A percentile compares a stretch with the other conserved stretches of the same genome.
Conservation (phyloP, 1,284 basidiomycete species). For the Ceratobasidium sp. region DNA sequence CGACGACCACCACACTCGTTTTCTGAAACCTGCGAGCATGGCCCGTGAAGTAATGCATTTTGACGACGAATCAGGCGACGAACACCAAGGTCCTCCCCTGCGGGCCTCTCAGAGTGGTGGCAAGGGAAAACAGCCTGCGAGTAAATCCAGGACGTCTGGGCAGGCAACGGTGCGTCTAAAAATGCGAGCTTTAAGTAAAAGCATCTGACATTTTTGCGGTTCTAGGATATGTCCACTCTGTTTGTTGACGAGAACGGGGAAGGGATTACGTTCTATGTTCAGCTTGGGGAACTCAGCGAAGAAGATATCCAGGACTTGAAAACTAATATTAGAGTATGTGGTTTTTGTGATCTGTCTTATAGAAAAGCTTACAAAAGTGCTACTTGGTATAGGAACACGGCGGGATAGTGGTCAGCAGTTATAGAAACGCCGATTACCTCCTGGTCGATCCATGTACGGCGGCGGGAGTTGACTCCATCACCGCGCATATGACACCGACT, state of each 20-base stretch:
- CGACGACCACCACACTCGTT: not conserved
- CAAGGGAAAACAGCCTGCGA: not conserved
- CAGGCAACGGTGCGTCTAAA: not conserved
- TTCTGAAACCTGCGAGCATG: not conserved
- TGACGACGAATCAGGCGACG: not conserved
- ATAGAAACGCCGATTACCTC: constrained; percentile 4
- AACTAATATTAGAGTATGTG: constrained; percentile 1
- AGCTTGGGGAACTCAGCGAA: not conserved
- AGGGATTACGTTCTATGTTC: constrained; percentile 7
- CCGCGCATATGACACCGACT: not conserved
- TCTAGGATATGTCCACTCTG: constrained; percentile 10
- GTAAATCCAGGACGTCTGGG: not conserved
- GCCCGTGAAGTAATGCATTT: constrained; percentile 8
- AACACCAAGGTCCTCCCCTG: not conserved
- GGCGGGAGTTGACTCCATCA: not conserved
- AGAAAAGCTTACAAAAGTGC: not conserved
- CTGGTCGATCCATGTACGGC: constrained; percentile 22
- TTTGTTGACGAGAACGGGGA: not conserved
- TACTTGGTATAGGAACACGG: constrained; percentile 6
- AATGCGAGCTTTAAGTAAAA: not conserved
- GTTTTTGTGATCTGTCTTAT: not conserved
- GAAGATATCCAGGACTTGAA: not conserved
- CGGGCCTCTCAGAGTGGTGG: constrained; percentile 4
- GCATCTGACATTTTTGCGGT: not conserved
- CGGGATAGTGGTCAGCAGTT: not conserved